Base-by-base conservation (phyloP, 2,329 filamentous ascomycete genomes). In the Colletotrichum noveboracense region DNA sequence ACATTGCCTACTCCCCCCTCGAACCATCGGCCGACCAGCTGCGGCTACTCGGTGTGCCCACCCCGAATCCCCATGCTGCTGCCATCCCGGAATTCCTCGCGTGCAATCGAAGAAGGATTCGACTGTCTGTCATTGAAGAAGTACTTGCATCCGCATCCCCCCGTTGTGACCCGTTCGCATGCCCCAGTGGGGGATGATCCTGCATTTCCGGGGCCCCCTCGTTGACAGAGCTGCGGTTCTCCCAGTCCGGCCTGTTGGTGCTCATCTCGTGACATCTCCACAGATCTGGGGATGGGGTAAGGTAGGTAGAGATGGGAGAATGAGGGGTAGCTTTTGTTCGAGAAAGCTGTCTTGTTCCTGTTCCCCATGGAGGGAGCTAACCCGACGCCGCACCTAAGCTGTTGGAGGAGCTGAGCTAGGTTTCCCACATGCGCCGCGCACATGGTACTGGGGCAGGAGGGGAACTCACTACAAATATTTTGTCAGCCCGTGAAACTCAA, bases 221-320 rank as follows among this genome's bases (percentile, higher is more conserved):
- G 55, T 68, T 73, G 70, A 73, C 73, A 75, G 34, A 73, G 32
- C 70, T 43, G 70, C 70, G 73, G 73, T 66, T 72, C 52, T 38
- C 64, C 70, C 56, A 61, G 71, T 36, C 74, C 74, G 67, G 71
- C 32, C 52, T 62, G 48, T 71, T 58, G 74, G 74, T 55, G 66
- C 71, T 76, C 74, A 75, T 75, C 71, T 76, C 74, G 74, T 76
- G 74, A 75, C 62, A 76, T 76, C 74, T 76, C 74, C 74, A 75
- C 71, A 66, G 70, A 76, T 76, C 74, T 67, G 74, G 74, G 74
- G 71, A 70, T 74, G 71, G 74, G 71, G 71, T 74, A 75, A 38
- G 55, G 60, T 69, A 65, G 65, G 65, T 66, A 66, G 60, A 62
- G 60, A 74, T 69, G 60, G 48, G 71, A 52, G 43, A 76, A 76